phyloP scores from a whole-genome alignment of 306 rosid genomes.

The Carpinus viminea region DNA sequence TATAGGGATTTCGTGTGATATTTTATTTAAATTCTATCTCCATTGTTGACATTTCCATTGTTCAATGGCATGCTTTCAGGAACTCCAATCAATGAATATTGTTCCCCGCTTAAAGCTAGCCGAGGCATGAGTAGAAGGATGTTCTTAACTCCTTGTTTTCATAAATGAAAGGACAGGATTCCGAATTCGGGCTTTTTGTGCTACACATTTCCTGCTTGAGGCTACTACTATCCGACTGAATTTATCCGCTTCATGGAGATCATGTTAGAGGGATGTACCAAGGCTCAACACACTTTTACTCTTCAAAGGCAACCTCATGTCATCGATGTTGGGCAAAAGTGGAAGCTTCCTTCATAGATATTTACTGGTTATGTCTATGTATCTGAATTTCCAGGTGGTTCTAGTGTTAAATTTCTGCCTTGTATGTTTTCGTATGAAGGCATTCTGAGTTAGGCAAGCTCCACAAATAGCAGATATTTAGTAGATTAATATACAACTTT shows the following conservation, averaged over 20 bases:
- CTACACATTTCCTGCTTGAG: neutral
- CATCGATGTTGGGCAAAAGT: neutral
- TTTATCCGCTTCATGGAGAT: neutral
- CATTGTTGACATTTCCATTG: neutral
- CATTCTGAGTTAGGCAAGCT: too few relatives aligned
- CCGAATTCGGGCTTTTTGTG: neutral
- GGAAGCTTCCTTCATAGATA: neutral
- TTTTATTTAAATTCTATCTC: neutral
- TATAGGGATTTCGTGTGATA: neutral
- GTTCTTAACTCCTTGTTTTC: neutral
- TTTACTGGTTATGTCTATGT: too few relatives aligned
- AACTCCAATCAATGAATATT: constrained; percentile 89
- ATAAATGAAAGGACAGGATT: neutral
- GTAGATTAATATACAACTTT: too few relatives aligned
- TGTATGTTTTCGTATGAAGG: too few relatives aligned
- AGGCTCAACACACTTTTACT: neutral
- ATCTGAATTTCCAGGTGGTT: too few relatives aligned
- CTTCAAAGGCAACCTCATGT: neutral
- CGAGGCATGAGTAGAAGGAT: constrained; percentile 45
- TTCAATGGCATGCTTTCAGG: constrained; percentile 48
- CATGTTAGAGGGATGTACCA: neutral
- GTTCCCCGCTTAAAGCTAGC: constrained; percentile 80
- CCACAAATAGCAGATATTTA: too few relatives aligned
- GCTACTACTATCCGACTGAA: neutral
- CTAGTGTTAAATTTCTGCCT: too few relatives aligned